Evolutionary conservation across 495 filamentous ascomycete genomes (phyloP), one percentile per base, ranked within the genome.

Genomic region (Neurospora sp.): DNA sequence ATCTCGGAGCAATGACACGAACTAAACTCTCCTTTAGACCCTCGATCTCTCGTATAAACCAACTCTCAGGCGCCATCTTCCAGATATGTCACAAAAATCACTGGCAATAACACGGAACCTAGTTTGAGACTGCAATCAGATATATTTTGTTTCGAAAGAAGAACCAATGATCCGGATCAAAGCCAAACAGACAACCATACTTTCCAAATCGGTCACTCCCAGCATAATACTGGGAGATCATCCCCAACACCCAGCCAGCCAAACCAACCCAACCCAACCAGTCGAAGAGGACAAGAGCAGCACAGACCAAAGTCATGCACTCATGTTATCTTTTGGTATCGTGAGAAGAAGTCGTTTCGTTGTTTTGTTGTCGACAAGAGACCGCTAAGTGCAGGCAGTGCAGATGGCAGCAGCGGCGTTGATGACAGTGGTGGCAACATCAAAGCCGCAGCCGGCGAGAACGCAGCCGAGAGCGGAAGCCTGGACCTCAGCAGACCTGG

Each of bases 221-320:
- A 27, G 49, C 11, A 27, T 1, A 27, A 14, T 9, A 60, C 20
- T 6, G 20, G 16, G 46, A 54, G 46, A 54, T 54, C 46, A 60
- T 27, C 20, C 20, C 49, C 11, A 27, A 60, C 49, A 60, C 49
- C 49, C 20, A 60, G 49, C 23, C 11, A 31, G 49, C 23, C 49
- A 31, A 37, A 31, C n/a, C 11, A 27, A 23, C 14, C 39, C 11
- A 27, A 23, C 14, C 39, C 35, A 74, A 18, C 72, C 73, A 76
- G 12, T 27, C 38, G 6, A 70, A 9, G 5, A 76, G 41, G 70
- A 76, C 7, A 74, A 54, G 41, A 74, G 72, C 39, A 72, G 35
- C 6, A 73, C 40, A 62, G 74, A 69, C 5, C 73, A 54, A 41
- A 74, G 40, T 39, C 74, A 73, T 35, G 75, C 72, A 27, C 37